A percentile compares a stretch with the other conserved stretches of the same genome.
These are phyloP conservation scores for Helotiales sp. DNA, from an alignment of 2,329 filamentous ascomycete species.

Conservation along the genomic window DNA sequence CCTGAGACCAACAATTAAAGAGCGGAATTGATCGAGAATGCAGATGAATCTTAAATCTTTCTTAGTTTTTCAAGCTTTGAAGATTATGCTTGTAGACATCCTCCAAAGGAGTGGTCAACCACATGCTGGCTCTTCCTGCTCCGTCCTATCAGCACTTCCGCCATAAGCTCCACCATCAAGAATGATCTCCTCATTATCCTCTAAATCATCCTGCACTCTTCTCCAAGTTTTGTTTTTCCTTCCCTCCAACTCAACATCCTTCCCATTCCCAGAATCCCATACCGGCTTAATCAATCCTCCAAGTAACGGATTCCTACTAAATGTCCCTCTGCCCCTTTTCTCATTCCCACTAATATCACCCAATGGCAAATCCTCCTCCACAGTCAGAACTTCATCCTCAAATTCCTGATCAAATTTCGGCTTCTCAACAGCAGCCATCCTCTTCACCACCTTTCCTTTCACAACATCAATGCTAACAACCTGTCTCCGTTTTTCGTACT, in stretches of 20 bases:
- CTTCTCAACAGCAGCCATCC: constrained; percentile 32
- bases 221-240: constrained; percentile 38
- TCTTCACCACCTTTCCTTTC: constrained; percentile 55
- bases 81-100: background rate
- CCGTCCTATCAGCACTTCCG: constrained; percentile 19
- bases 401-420: constrained; percentile 22
- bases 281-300: constrained; percentile 37
- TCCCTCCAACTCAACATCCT: constrained; percentile 23
- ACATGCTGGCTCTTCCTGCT: constrained; percentile 30
- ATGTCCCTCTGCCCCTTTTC: constrained; percentile 31
- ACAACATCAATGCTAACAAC: constrained; percentile 70
- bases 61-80: too few species aligned
- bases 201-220: constrained; percentile 42
- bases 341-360: constrained; percentile 15
- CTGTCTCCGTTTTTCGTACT: constrained; percentile 69
- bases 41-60: too few species aligned
- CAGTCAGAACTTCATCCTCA: constrained; percentile 33
- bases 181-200: constrained; percentile 42
- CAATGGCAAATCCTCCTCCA: constrained; percentile 18
- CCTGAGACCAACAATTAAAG: too few species aligned
- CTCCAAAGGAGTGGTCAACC: background rate
- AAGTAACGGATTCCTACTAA: constrained; percentile 38
- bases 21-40: too few species aligned
- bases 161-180: constrained; percentile 40
- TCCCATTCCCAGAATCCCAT: constrained; percentile 34